phyloP scores from a whole-genome alignment of 2,329 filamentous ascomycete genomes.

The Pezicula radicicola region DNA sequence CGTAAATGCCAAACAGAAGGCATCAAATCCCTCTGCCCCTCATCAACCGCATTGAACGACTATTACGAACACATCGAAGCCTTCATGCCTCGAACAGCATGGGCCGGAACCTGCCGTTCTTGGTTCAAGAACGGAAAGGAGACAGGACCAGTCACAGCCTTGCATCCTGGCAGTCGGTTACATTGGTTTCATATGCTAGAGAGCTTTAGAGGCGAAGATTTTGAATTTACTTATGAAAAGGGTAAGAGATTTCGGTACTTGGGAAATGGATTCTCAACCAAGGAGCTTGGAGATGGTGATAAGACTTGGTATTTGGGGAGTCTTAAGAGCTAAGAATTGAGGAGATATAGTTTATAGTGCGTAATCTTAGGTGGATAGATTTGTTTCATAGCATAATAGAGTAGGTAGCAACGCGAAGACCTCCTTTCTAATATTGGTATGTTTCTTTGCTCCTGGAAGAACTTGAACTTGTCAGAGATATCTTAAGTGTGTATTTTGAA shows the following conservation, averaged over 20 bases:
- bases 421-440: too few relatives aligned
- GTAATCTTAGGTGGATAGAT: too few relatives aligned
- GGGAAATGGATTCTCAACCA: slow-evolving; percentile 13
- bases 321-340: too few relatives aligned
- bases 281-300: slow-evolving; percentile 8
- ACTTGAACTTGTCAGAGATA: too few relatives aligned
- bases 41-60: slow-evolving; percentile 27
- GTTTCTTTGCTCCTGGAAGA: too few relatives aligned
- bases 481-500: too few relatives aligned
- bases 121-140: slow-evolving; percentile 20
- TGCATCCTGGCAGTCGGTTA: slow-evolving; percentile 13
- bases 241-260: slow-evolving; percentile 12
- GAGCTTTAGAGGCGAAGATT: slow-evolving; percentile 13
- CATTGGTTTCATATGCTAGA: slow-evolving; percentile 17
- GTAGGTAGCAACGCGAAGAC: too few relatives aligned
- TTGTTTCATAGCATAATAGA: too few relatives aligned
- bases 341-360: too few relatives aligned
- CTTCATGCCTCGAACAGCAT: slow-evolving; percentile 26
- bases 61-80: slow-evolving; percentile 26
- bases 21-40: slow-evolving; percentile 39
- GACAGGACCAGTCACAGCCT: slow-evolving; percentile 10
- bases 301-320: slow-evolving; percentile 13
- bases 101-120: slow-evolving; percentile 9
- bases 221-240: slow-evolving; percentile 4
- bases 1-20: slow-evolving; percentile 37